Evolutionary conservation across 129 eudicot species (phyloP), one percentile per base, ranked within the genome.

Genomic region (Chrysanthemum makinoi): DNA sequence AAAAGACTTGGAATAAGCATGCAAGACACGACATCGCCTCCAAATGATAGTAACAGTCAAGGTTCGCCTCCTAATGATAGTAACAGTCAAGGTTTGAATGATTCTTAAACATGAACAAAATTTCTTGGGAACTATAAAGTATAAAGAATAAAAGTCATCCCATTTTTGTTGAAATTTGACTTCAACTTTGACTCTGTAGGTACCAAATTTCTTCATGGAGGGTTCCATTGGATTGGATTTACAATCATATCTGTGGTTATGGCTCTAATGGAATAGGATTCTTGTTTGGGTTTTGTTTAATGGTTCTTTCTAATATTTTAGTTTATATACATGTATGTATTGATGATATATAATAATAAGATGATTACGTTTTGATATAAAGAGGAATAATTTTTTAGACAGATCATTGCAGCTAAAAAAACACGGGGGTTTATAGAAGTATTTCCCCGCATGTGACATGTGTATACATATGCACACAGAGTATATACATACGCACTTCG

Each of bases 1-100:
- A 57, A 70, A 47, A 84, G 86, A 56, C 87, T 88, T 44, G 97
- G 97, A 5, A 72, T 90, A 17, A 77, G 77, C 44, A 69, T 75
- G 3, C 65, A 85, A 26, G 75, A 51, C 24, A 61, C 87, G 6
- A 50, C 73, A 4, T 72, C 87, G 9, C 56, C 85, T 47, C 64
- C 80, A 8, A 70, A 70, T 59, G 82, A 75, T 47, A 43, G 28
- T 0, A 86, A 33, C 35, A 68, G 26, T 54, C 75, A 62, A 58
- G 33, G 68, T 12, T 66, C 87, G 11, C 55, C 85, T 47, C 64
- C 80, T 11, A 70, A 70, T 58, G 82, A 75, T 47, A 49, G 28
- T 0, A 86, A 33, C 26, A 68, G 39, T 55, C 75, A 63, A 59
- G 35, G 68, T n/a, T 66, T 50, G 72, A 33, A 49, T 68, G 11